phyloP scores from a whole-genome alignment of 2,329 filamentous ascomycete species.

The Ceratocystis cubensis region DNA sequence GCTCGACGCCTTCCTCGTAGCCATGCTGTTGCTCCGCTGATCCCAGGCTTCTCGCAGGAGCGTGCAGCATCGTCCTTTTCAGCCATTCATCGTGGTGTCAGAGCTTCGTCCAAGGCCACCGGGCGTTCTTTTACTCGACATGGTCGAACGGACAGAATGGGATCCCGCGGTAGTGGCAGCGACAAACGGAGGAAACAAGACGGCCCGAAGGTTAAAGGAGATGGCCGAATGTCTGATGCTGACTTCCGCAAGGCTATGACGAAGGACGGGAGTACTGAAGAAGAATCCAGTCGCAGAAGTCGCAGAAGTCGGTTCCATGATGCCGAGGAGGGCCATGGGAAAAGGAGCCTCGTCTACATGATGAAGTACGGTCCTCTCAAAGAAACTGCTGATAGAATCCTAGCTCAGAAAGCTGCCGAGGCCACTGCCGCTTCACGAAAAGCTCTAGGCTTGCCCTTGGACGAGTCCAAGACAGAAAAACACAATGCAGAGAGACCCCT shows the following conservation, averaged over 20 bases:
- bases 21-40: not conserved
- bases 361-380: conserved; percentile 36
- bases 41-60: not conserved
- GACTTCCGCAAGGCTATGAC: conserved; percentile 26
- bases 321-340: conserved; percentile 38
- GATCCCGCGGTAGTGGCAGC: not conserved
- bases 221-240: conserved; percentile 11
- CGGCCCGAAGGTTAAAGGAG: not conserved
- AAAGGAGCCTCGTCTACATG: conserved; percentile 44
- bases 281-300: conserved; percentile 31
- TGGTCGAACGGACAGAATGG: conserved; percentile 9
- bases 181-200: not conserved
- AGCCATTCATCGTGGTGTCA: conserved; percentile 54
- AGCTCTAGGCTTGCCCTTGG: conserved; percentile 7
- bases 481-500: not conserved
- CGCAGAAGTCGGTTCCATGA: conserved; percentile 42
- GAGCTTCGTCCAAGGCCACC: conserved; percentile 5
- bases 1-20: not conserved
- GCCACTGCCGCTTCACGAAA: conserved; percentile 10
- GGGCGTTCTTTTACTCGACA: not conserved
- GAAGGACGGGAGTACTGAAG: conserved; percentile 24
- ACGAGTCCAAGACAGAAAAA: not conserved
- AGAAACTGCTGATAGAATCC: conserved; percentile 24
- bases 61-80: conserved; percentile 35
- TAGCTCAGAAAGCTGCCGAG: conserved; percentile 17